Base-by-base conservation (phyloP, 768 basidiomycete species). In the Aureoboletus auriporus region DNA sequence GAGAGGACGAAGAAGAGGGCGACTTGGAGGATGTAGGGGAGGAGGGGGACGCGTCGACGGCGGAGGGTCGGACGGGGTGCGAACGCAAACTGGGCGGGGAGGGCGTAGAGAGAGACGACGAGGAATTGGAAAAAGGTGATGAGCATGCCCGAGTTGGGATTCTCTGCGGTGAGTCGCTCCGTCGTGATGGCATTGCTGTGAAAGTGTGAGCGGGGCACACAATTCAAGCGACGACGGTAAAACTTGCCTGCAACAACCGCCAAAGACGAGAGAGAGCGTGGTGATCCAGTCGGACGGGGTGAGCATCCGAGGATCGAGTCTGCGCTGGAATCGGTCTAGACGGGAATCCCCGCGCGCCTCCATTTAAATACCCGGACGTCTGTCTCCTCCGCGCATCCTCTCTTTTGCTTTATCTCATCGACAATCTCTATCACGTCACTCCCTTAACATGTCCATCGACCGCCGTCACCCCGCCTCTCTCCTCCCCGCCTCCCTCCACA, bases 81-180 rank as follows among this genome's bases (percentile, higher is more conserved):
- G 35, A 54, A 77, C 0, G 68, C 61, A 36, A 84, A 47, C 58
- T 89, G 84, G 30, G 68, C 74, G 0, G 85, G 84, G 3, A 94
- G 74, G 0, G 86, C 86, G 57, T 86, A 75, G 1, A 91, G 54
- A 12, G 90, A 82, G 53, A 94, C 83, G 57, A 86, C 59, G 42
- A 88, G 50, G 65, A 93, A 94, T 66, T 96, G 93, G 43, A 84
- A 78, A 58, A 93, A 86, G 0, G 94, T 97, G 59, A 95, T 82
- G 36, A 95, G 76, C 17, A 86, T 79, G 39, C 93, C 93, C 33
- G 83, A 71, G n/a, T 75, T 69, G 0, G 89, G 86, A 59, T 85
- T 75, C 34, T 75, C 68, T 4, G 80, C 74, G 3, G 87, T 90
- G 16, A 90, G 69, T 50, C 82, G 79, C 66, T 93, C 89, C 1